These are phyloP conservation scores for Chlorella vulgaris DNA, from an alignment of 139 green algal genomes.

Conservation along the genomic window DNA sequence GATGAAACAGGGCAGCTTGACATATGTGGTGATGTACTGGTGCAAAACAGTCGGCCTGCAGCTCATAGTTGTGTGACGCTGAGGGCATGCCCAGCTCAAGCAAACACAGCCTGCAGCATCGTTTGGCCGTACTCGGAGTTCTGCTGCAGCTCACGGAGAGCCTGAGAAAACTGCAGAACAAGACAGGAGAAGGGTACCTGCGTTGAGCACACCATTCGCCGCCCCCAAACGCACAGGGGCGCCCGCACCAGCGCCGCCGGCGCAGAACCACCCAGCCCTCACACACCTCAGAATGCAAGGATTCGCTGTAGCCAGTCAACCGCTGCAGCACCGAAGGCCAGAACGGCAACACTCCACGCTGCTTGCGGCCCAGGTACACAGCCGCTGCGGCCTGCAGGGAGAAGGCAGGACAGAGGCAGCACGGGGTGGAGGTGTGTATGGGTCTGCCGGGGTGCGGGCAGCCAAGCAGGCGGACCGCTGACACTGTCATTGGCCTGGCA, in stretches of 20 bases:
- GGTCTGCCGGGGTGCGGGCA: too few relatives aligned
- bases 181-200: neutral
- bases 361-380: slow-evolving; percentile 39
- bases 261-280: neutral
- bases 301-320: slow-evolving; percentile 41
- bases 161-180: neutral
- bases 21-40: too few relatives aligned
- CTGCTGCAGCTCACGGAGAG: slow-evolving; percentile 14
- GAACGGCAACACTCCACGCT: slow-evolving; percentile 58
- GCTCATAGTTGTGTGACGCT: too few relatives aligned
- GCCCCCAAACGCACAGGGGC: neutral
- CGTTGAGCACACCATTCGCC: too few relatives aligned
- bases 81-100: too few relatives aligned
- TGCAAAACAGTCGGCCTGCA: too few relatives aligned
- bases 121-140: slow-evolving; percentile 2
- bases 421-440: too few relatives aligned
- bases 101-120: neutral
- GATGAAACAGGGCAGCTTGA: too few relatives aligned
- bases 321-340: slow-evolving; percentile 61
- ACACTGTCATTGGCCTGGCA: too few relatives aligned
- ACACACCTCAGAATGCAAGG: slow-evolving; percentile 13
- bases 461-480: too few relatives aligned
- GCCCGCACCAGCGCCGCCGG: neutral
- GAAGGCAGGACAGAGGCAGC: neutral
- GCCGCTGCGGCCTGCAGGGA: slow-evolving; percentile 37